These are phyloP conservation scores for Phyllosticta paracitricarpa DNA, from an alignment of 2,329 filamentous ascomycete genomes.

Conservation along the genomic window DNA sequence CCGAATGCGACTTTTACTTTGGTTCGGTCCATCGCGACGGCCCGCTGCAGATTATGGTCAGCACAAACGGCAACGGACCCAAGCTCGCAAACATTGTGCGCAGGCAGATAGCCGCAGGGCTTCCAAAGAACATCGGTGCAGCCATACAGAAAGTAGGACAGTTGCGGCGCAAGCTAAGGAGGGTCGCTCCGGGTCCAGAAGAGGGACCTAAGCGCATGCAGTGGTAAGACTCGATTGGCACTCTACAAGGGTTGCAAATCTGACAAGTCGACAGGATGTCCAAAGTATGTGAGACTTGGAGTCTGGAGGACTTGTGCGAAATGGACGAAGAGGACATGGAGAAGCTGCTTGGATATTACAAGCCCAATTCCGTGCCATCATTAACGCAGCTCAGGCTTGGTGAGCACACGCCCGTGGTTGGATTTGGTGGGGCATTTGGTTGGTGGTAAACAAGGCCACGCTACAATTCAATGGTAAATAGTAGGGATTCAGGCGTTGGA, in stretches of 20 bases:
- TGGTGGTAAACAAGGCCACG: constrained; percentile 17
- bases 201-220: constrained; percentile 83
- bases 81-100: constrained; percentile 80
- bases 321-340: constrained; percentile 78
- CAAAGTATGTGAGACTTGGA: constrained; percentile 78
- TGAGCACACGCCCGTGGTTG: constrained; percentile 27
- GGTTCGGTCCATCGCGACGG: constrained; percentile 92
- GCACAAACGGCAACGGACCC: constrained; percentile 93
- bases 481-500: background rate
- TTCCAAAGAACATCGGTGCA: constrained; percentile 72
- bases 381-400: constrained; percentile 32
- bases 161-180: constrained; percentile 67
- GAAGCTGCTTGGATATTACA: constrained; percentile 67
- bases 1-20: constrained; percentile 98
- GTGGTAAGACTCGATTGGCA: constrained; percentile 46
- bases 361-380: constrained; percentile 33
- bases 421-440: constrained; percentile 40
- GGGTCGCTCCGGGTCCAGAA: constrained; percentile 59
- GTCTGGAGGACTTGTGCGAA: constrained; percentile 70
- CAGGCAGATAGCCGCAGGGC: constrained; percentile 62
- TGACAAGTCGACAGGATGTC: constrained; percentile 60
- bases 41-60: constrained; percentile 95
- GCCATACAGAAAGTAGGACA: constrained; percentile 79
- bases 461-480: background rate
- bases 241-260: constrained; percentile 9